Conservation (phyloP, 805 yeast species). For the Monosporozyma unispora region DNA sequence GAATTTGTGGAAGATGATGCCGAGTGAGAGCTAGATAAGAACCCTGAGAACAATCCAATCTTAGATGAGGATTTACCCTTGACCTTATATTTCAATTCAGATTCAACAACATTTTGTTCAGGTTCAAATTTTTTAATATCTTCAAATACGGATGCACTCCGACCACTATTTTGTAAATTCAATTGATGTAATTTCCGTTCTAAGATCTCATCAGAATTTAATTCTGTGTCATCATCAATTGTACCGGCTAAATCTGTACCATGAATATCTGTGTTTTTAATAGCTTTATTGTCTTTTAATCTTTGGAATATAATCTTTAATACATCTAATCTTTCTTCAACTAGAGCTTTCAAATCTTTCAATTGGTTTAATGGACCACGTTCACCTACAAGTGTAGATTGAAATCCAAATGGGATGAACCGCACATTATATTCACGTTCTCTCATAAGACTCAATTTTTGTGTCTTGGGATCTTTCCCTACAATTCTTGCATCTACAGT, state of each 20-base stretch:
- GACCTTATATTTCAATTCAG: conserved; percentile 13
- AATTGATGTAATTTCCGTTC: conserved; percentile 22
- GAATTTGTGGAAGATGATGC: not conserved
- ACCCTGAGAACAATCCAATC: conserved; percentile 2
- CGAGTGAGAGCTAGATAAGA: not conserved
- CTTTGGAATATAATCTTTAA: conserved; percentile 9
- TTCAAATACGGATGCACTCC: conserved; percentile 3
- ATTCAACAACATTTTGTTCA: conserved; percentile 7
- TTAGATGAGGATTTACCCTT: conserved; percentile 3
- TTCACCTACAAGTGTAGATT: conserved; percentile 8
- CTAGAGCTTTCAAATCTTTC: conserved; percentile 6
- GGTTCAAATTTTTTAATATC: conserved; percentile 1
- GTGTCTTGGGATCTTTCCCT: conserved; percentile 32
- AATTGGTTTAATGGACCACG: conserved; percentile 8
- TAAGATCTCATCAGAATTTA: conserved; percentile 19
- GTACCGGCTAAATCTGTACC: conserved; percentile 25
- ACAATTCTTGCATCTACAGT: conserved; percentile 47
- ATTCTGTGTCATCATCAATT: conserved; percentile 12
- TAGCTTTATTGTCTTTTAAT: conserved; percentile 10
- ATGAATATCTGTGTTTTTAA: conserved; percentile 13
- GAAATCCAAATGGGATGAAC: conserved; percentile 25
- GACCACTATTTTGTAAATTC: not conserved
- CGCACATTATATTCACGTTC: conserved; percentile 18
- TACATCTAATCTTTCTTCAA: conserved; percentile 12
- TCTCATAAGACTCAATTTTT: conserved; percentile 14